phyloP scores from a whole-genome alignment of 2,329 filamentous ascomycete species.

The Sporothrix mexicana region DNA sequence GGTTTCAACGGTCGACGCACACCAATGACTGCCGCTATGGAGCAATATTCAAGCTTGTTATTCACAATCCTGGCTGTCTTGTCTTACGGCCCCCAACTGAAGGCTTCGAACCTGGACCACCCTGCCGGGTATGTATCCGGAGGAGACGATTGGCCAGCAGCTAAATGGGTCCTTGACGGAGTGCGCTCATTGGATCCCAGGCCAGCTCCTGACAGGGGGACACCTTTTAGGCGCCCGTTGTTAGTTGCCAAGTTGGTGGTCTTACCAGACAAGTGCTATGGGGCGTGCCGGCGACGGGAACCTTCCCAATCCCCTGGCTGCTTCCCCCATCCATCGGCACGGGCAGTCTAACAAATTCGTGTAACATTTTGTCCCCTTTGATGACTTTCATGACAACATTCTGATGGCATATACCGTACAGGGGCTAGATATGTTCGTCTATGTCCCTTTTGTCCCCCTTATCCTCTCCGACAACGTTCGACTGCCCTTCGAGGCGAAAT shows the following conservation, averaged over 20 bases:
- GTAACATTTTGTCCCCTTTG: not conserved
- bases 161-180: not conserved
- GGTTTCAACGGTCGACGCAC: not conserved
- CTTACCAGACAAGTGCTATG: not conserved
- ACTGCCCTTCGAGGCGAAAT: not conserved
- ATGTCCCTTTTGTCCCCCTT: not conserved
- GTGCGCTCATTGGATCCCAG: slow-evolving; percentile 8
- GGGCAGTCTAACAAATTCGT: slow-evolving; percentile 15
- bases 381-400: slow-evolving; percentile 16
- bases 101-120: not conserved
- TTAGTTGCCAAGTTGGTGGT: not conserved
- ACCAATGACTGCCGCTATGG: not conserved
- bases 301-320: not conserved
- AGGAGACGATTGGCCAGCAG: not conserved
- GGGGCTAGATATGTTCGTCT: not conserved
- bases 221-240: not conserved
- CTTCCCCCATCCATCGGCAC: slow-evolving; percentile 12
- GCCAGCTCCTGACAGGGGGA: not conserved
- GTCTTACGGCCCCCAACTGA: not conserved
- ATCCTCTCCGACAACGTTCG: not conserved
- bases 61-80: not conserved
- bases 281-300: slow-evolving; percentile 3
- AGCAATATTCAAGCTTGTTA: not conserved
- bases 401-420: slow-evolving; percentile 15
- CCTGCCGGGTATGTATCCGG: slow-evolving; percentile 8